These are phyloP conservation scores for Ophiocordyceps unilateralis DNA, from an alignment of 2,329 filamentous ascomycete species.

Conservation along the genomic window DNA sequence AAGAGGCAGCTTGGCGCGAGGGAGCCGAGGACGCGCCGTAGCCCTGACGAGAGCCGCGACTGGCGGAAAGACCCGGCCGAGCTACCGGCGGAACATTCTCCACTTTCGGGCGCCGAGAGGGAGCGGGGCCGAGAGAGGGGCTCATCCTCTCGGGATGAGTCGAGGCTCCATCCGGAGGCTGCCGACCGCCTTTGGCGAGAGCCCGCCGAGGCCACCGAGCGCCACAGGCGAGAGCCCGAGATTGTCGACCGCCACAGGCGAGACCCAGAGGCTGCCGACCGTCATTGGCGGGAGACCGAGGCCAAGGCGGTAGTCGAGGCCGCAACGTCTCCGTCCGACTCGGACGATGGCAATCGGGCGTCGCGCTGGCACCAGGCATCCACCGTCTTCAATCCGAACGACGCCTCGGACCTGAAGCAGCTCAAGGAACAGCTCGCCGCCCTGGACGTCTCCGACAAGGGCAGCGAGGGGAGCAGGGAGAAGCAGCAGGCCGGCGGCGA, in stretches of 20 bases:
- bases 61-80: slow-evolving; percentile 7
- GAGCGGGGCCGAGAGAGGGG: slow-evolving; percentile 6
- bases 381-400: slow-evolving; percentile 32
- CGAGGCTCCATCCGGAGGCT: neutral
- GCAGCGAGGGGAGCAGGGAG: slow-evolving; percentile 3
- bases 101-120: slow-evolving; percentile 3
- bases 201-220: neutral
- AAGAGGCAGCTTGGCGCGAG: slow-evolving; percentile 18
- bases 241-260: neutral
- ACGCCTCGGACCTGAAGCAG: slow-evolving; percentile 29
- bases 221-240: neutral
- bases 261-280: slow-evolving; percentile 8
- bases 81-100: slow-evolving; percentile 5
- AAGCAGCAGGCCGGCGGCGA: neutral
- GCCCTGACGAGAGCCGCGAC: slow-evolving; percentile 14
- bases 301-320: slow-evolving; percentile 18
- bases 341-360: slow-evolving; percentile 21
- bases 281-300: slow-evolving; percentile 21
- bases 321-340: slow-evolving; percentile 18
- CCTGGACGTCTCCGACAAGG: slow-evolving; percentile 13
- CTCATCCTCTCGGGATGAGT: slow-evolving; percentile 2
- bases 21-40: slow-evolving; percentile 11
- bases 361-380: slow-evolving; percentile 21
- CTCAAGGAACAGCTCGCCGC: slow-evolving; percentile 33
- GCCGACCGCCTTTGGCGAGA: neutral